phyloP scores from a whole-genome alignment of 2,329 filamentous ascomycete genomes.

The Dryadomyces sulphureus region DNA sequence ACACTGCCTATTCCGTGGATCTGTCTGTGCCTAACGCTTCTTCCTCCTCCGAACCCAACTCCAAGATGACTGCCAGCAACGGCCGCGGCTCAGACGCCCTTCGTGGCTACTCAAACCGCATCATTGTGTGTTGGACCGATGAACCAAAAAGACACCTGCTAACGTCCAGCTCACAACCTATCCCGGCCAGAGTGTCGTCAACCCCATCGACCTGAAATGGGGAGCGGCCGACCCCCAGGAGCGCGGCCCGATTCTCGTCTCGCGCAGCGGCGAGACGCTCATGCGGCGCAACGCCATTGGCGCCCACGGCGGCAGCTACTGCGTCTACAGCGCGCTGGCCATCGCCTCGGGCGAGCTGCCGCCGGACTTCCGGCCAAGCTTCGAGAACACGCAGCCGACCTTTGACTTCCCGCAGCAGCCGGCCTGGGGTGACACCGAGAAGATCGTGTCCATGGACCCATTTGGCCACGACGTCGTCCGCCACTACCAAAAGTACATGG shows the following conservation, averaged over 20 bases:
- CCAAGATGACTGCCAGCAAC: constrained; percentile 1
- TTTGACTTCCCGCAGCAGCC: constrained; percentile 4
- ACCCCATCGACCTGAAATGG: constrained; percentile 4
- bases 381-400: constrained; percentile 6
- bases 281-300: constrained; percentile 5
- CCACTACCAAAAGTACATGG: constrained; percentile 2
- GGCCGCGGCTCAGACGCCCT: not conserved
- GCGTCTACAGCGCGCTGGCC: constrained; percentile 5
- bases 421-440: constrained; percentile 2
- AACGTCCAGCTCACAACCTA: constrained; percentile 4
- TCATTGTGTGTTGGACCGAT: not conserved
- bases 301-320: constrained; percentile 5
- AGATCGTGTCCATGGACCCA: constrained; percentile 5
- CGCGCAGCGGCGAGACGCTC: constrained; percentile 4
- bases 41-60: not conserved
- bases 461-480: constrained; percentile 4
- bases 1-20: constrained; percentile 1
- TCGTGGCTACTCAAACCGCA: constrained; percentile 1
- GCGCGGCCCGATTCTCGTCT: constrained; percentile 2
- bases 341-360: constrained; percentile 4
- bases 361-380: constrained; percentile 4
- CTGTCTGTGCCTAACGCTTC: not conserved
- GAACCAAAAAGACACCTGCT: not conserved
- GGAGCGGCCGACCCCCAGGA: constrained; percentile 2
- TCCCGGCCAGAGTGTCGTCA: constrained; percentile 5